Evolutionary conservation across 495 filamentous ascomycete genomes (phyloP), one percentile per base, ranked within the genome.

Genomic region (Echria macrotheca): DNA sequence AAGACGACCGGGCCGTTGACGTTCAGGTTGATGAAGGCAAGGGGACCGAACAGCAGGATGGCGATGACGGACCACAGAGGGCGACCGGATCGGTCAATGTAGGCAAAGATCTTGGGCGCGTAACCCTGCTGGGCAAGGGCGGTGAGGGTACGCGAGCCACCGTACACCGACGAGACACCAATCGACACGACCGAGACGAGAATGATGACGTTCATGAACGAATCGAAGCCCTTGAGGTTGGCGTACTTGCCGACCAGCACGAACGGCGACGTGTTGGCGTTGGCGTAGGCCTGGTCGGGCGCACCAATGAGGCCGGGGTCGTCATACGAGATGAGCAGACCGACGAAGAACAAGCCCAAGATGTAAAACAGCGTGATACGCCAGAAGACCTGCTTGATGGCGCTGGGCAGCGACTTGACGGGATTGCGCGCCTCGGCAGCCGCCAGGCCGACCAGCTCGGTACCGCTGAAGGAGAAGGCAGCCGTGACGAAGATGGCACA

Each of bases 351-450:
- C 31, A 89, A 78, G 40, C 76, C 78, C 7, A 89, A 64, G 43
- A 93, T 73, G 59, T 90, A 93, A 65, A 93, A 89, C 59, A 78
- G 59, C 28, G 74, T 75, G 54, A 78, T 85, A 59, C 84, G 82
- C 83, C 83, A 86, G 60, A 87, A 87, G 29, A 86, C 79, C 60
- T 86, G 83, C 67, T 85, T 86, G 56, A 79, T 79, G 17, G 84
- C 84, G 22, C 76, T 75, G 10, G 84, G 84, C 3, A 87, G 66
- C 1, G 79, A 62, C 62, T 80, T 82, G 54, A 74, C 67, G 3
- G 85, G 85, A 62, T 86, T 84, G 1, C 62, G 56, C 6, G 84
- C 68, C 64, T 89, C 84, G 19, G 85, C 83, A 14, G 85, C 85
- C 41, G 84, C 83, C 19, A 89, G 74, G 65, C 85, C 85, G 47